Percentiles rank a stretch among this genome's conserved stretches.
These are phyloP conservation scores for Kalmanozyma brasiliensis DNA, from an alignment of 1,284 basidiomycete species.

Conservation along the genomic window DNA sequence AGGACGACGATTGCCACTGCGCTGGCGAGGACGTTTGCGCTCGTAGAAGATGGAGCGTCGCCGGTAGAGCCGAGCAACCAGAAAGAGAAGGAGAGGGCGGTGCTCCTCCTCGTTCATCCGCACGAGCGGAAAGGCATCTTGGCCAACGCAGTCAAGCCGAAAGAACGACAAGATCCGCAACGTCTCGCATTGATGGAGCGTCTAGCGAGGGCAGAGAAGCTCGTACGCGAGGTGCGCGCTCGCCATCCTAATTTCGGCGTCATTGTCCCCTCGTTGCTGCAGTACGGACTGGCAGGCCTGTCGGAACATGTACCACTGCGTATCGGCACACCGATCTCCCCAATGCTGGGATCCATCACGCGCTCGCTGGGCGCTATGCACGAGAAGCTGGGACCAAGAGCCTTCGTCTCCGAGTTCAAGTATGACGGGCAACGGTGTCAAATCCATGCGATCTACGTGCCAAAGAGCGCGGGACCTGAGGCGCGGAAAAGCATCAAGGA, in stretches of 20 bases:
- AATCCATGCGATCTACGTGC: conserved; percentile 74
- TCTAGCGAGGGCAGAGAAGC: conserved; percentile 61
- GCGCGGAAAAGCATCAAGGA: conserved; percentile 34
- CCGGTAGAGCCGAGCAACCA: conserved; percentile 9
- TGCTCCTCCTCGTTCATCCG: conserved; percentile 26
- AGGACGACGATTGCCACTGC: conserved; percentile 83
- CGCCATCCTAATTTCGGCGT: conserved; percentile 88
- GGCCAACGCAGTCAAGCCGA: conserved; percentile 63
- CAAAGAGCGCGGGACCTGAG: conserved; percentile 32
- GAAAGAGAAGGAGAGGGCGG: conserved; percentile 28
- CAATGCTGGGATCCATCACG: conserved; percentile 73
- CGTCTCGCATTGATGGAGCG: conserved; percentile 57
- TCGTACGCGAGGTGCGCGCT: conserved; percentile 79
- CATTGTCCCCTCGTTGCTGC: conserved; percentile 75
- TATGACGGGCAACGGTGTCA: conserved; percentile 89
- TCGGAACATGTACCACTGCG: conserved; percentile 75
- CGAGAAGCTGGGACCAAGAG: conserved; percentile 72
- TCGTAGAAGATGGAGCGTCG: conserved; percentile 66
- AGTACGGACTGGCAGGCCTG: conserved; percentile 58
- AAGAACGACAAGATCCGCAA: conserved; percentile 63
- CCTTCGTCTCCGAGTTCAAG: conserved; percentile 74
- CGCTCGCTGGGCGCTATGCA: conserved; percentile 86
- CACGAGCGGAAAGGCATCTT: conserved; percentile 55
- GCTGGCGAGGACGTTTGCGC: conserved; percentile 81
- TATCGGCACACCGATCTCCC: conserved; percentile 74